Evolutionary conservation across 306 rosid genomes (phyloP).

Genomic region (Purshia tridentata): DNA sequence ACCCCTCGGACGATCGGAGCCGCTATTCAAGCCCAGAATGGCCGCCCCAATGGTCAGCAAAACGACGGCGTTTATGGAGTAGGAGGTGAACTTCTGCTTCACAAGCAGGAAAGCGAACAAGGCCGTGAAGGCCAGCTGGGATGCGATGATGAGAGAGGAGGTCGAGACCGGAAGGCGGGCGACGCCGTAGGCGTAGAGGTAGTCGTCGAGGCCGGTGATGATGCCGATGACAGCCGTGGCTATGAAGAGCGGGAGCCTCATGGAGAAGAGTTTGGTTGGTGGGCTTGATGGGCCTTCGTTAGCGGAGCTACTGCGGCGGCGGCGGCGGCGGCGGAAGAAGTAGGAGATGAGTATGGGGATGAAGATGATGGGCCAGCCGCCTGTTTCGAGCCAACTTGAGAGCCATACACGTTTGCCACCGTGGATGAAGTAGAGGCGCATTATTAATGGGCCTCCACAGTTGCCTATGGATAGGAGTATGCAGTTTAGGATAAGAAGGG

Average conservation of each 20-base stretch:
- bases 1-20: conserved; percentile 62
- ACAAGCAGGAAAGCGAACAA: conserved; percentile 50
- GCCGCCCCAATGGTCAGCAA: conserved; percentile 65
- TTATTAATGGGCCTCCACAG: conserved; percentile 61
- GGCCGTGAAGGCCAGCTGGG: conserved; percentile 76
- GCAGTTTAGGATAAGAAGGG: conserved; percentile 47
- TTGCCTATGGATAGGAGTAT: conserved; percentile 39
- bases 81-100: conserved; percentile 62
- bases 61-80: conserved; percentile 57
- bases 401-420: conserved; percentile 83
- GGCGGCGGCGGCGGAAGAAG: conserved; percentile 36
- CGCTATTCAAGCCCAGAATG: conserved; percentile 55
- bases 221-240: conserved; percentile 49
- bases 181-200: conserved; percentile 65
- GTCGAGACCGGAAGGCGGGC: conserved; percentile 71
- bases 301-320: no score
- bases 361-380: conserved; percentile 63
- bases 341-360: conserved; percentile 42
- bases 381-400: conserved; percentile 61
- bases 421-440: conserved; percentile 74
- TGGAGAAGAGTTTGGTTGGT: conserved; percentile 27
- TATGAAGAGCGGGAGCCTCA: conserved; percentile 41
- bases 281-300: not conserved
- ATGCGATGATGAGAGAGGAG: conserved; percentile 51
- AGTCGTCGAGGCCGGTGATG: conserved; percentile 63